phyloP scores from a whole-genome alignment of 2,329 filamentous ascomycete genomes.

The Monosporascus sp. region DNA sequence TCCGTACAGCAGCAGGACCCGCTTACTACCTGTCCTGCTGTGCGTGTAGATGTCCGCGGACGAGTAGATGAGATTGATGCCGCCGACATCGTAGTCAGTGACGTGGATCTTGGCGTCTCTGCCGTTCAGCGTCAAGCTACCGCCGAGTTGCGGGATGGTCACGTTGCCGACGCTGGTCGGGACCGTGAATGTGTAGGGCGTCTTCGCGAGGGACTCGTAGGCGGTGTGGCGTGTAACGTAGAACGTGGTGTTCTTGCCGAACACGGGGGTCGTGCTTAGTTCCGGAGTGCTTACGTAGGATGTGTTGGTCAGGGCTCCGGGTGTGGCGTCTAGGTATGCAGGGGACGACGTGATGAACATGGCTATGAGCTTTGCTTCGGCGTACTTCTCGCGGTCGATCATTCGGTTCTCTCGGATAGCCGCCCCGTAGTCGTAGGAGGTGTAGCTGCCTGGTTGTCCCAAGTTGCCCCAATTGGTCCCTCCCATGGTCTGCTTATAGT shows the following conservation, averaged over 20 bases:
- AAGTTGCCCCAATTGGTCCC: constrained; percentile 84
- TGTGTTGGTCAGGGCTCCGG: constrained; percentile 44
- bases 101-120: constrained; percentile 66
- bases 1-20: constrained; percentile 55
- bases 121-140: constrained; percentile 51
- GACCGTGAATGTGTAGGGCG: constrained; percentile 59
- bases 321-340: constrained; percentile 58
- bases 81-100: constrained; percentile 59
- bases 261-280: constrained; percentile 57
- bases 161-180: constrained; percentile 52
- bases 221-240: constrained; percentile 63
- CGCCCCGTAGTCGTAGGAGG: constrained; percentile 51
- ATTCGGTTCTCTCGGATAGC: constrained; percentile 65
- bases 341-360: constrained; percentile 71
- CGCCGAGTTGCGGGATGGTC: constrained; percentile 54
- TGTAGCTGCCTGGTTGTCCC: constrained; percentile 63
- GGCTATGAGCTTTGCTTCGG: constrained; percentile 69
- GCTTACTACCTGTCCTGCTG: constrained; percentile 42
- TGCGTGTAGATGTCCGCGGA: constrained; percentile 65
- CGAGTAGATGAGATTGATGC: constrained; percentile 56
- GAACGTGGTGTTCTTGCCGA: constrained; percentile 50
- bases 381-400: constrained; percentile 70
- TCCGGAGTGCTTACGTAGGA: constrained; percentile 46
- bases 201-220: constrained; percentile 53
- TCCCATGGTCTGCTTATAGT: constrained; percentile 40